Base-by-base conservation (phyloP, 2,329 filamentous ascomycete species). In the Chrysoporthe deuterocubensis region DNA sequence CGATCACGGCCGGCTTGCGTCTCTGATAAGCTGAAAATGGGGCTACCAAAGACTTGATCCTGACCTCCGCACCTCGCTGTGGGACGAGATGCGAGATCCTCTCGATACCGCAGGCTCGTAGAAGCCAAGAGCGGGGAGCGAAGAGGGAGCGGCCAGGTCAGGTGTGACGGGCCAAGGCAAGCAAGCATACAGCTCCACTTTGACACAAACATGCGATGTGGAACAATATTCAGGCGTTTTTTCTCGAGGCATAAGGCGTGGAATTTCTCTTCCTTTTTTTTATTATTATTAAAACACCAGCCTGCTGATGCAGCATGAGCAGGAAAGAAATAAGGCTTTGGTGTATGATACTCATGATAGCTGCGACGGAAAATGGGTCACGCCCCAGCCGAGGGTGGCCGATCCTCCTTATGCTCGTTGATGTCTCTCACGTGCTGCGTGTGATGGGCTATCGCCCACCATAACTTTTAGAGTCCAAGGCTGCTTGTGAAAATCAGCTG, bases 321-420 rank as follows among this genome's bases (percentile, higher is more conserved):
- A 62, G 43, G 59, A 50, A 62, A 62, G 14, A 62, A 48, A 62
- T 21, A 44, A 32, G 16, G 43, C 40, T 26, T 62, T 37, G 59
- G 42, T 62, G 43, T 62, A 62, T 50, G 59, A 48, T 62, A 62
- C 21, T 62, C 43, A 46, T 6, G 43, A 62, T 62, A 62, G 59
- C 26, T 43, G 40, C 43, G 32, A 50, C 37, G 43, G 21, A 62
- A 62, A 2, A 60, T 26, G 26, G 50, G 13, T 18, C 32, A 32
- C 3, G 16, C 18, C 42, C 37, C n/a, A 43, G 34, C 32, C 32
- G 6, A 9, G 4, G 4, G 21, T 13, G 37, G 34, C 18, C 40
- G 42, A 21, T 3, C n/a, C 11, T 46, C 32, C 11, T 9, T 43
- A 46, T 60, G 13, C 21, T 60, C 16, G 32, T 21, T 60, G 37